These are phyloP conservation scores for Colletotrichum melonis DNA, from an alignment of 2,329 filamentous ascomycete species.

Conservation along the genomic window DNA sequence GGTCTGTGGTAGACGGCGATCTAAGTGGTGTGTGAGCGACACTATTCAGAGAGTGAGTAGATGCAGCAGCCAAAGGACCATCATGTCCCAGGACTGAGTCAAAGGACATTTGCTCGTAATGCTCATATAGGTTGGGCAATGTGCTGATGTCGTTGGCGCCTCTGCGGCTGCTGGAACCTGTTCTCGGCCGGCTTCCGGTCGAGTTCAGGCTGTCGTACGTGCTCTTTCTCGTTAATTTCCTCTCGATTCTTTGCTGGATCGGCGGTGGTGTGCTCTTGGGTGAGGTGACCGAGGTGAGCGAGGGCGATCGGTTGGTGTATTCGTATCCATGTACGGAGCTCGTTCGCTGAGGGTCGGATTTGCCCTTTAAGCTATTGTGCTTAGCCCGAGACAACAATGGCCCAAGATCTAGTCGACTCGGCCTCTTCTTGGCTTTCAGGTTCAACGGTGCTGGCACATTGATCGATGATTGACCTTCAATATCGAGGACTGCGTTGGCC, in stretches of 20 bases:
- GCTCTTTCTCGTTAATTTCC: conserved; percentile 47
- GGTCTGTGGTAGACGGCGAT: conserved; percentile 21
- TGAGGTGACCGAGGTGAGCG: conserved; percentile 51
- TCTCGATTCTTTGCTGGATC: conserved; percentile 40
- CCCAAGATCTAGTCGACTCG: conserved; percentile 61
- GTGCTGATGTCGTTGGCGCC: conserved; percentile 45
- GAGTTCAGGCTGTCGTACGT: conserved; percentile 44
- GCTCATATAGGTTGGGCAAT: conserved; percentile 64
- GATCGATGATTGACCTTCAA: conserved; percentile 47
- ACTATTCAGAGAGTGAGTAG: not conserved
- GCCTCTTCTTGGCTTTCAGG: conserved; percentile 57
- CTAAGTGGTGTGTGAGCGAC: conserved; percentile 20
- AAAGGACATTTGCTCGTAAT: conserved; percentile 68
- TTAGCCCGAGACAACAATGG: conserved; percentile 52
- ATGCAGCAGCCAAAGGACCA: conserved; percentile 20
- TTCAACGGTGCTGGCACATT: conserved; percentile 37
- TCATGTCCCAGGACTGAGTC: conserved; percentile 49
- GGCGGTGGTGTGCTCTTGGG: conserved; percentile 41
- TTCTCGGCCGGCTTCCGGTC: conserved; percentile 24
- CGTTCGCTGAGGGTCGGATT: conserved; percentile 16
- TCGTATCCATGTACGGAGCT: conserved; percentile 47
- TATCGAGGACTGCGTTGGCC: conserved; percentile 57
- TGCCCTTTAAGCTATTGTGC: conserved; percentile 37
- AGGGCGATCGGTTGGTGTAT: conserved; percentile 54
- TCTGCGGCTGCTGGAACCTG: conserved; percentile 23